These are phyloP conservation scores for Gossypium herbaceum DNA, from an alignment of 345 rosid genomes.

Conservation along the genomic window DNA sequence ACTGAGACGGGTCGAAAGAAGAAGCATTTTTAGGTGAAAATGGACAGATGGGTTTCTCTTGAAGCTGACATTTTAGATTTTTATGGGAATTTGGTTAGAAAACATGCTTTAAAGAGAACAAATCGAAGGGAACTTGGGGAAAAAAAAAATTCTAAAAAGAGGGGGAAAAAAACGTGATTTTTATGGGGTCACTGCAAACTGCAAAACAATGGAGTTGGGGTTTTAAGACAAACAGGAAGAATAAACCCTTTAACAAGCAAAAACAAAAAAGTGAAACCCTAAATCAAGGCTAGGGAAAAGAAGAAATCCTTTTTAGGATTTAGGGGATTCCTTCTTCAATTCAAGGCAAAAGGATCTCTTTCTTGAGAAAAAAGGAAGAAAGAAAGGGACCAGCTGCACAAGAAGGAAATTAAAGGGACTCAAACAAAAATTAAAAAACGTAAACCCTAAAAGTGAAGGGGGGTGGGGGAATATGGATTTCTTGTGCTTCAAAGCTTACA, in stretches of 20 bases:
- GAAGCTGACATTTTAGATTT: constrained; percentile 26
- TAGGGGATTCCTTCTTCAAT: constrained; percentile 1
- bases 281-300: not conserved
- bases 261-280: constrained; percentile 7
- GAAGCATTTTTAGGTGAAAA: constrained; percentile 17
- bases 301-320: constrained; percentile 2
- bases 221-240: not conserved
- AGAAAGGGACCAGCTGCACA: constrained; percentile 26
- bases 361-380: constrained; percentile 16
- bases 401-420: constrained; percentile 20
- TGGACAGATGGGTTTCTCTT: constrained; percentile 20
- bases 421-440: not conserved
- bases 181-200: not conserved
- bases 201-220: not conserved
- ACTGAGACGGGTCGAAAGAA: not conserved
- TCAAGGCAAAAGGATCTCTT: not conserved
- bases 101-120: constrained; percentile 18
- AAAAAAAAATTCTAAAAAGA: not conserved
- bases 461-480: not conserved
- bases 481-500: constrained; percentile 2
- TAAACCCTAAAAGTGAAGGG: not conserved
- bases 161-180: constrained; percentile 7
- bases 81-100: constrained; percentile 23
- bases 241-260: constrained; percentile 11
- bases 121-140: not conserved